A percentile compares a stretch with the other conserved stretches of the same genome.
phyloP scores from a whole-genome alignment of 1,284 basidiomycete species.

The Ganoderma multipileum region DNA sequence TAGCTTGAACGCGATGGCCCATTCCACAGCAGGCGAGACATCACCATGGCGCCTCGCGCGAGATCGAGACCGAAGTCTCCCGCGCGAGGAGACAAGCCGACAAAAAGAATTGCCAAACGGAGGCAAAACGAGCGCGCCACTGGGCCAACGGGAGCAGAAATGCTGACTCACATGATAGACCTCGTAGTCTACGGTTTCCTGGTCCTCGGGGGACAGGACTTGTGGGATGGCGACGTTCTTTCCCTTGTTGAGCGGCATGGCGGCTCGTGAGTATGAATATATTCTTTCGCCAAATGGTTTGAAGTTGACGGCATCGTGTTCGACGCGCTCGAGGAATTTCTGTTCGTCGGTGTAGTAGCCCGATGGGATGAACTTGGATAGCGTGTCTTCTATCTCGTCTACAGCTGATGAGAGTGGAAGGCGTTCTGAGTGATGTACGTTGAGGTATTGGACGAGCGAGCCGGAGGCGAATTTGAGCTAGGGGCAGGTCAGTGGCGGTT shows the following conservation, averaged over 20 bases:
- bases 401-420: conserved; percentile 78
- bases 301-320: conserved; percentile 78
- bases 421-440: conserved; percentile 72
- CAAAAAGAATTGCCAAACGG: not conserved
- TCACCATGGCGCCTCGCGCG: not conserved
- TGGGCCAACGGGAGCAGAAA: not conserved
- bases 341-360: conserved; percentile 73
- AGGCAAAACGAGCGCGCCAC: not conserved
- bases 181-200: conserved; percentile 77
- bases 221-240: conserved; percentile 50
- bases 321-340: conserved; percentile 72
- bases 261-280: conserved; percentile 73
- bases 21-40: not conserved
- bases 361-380: conserved; percentile 82
- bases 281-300: conserved; percentile 81
- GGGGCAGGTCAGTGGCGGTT: conserved; percentile 17
- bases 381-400: conserved; percentile 85
- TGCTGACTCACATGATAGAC: conserved; percentile 78
- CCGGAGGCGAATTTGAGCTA: conserved; percentile 90
- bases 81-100: not conserved
- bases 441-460: conserved; percentile 80
- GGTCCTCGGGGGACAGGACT: conserved; percentile 56
- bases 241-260: conserved; percentile 46
- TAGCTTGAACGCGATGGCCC: conserved; percentile 5
- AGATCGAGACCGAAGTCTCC: not conserved